Percentiles rank a stretch among this genome's conserved stretches.
Evolutionary conservation across 768 basidiomycete species (phyloP).

Genomic region (Sporobolomyces roseus): DNA sequence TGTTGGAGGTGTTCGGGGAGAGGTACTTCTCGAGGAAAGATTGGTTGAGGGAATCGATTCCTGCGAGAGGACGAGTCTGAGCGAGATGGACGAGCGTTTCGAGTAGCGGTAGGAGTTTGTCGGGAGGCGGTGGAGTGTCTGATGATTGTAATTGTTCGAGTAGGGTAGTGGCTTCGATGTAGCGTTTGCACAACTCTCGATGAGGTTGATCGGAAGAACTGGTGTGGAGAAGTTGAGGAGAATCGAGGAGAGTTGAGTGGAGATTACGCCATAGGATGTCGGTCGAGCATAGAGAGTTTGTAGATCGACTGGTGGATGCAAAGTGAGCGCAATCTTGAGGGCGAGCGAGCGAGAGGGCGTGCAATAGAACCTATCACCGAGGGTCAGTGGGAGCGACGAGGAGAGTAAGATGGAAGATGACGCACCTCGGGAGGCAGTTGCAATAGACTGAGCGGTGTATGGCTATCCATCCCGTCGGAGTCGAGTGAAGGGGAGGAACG

Average conservation of each 20-base stretch:
- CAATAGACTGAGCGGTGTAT: not conserved
- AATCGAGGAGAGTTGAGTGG: not conserved
- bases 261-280: slow-evolving; percentile 3
- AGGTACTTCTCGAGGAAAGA: slow-evolving; percentile 4
- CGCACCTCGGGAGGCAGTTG: slow-evolving; percentile 10
- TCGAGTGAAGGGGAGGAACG: not conserved
- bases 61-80: not conserved
- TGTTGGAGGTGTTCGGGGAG: not conserved
- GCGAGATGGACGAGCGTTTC: slow-evolving; percentile 26
- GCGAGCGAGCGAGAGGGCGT: not conserved
- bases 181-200: not conserved
- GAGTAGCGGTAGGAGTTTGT: not conserved
- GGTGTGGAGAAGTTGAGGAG: too few species aligned
- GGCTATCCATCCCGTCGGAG: not conserved
- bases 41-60: slow-evolving; percentile 6
- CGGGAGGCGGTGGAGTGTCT: not conserved
- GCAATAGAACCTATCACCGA: slow-evolving; percentile 1
- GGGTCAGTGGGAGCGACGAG: not conserved
- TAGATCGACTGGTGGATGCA: not conserved
- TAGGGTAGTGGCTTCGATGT: not conserved
- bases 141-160: not conserved
- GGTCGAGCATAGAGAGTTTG: slow-evolving; percentile 8
- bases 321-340: not conserved
- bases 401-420: not conserved
- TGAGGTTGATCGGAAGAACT: not conserved